These are phyloP conservation scores for Aureobasidium lini DNA, from an alignment of 2,329 filamentous ascomycete species.

Conservation along the genomic window DNA sequence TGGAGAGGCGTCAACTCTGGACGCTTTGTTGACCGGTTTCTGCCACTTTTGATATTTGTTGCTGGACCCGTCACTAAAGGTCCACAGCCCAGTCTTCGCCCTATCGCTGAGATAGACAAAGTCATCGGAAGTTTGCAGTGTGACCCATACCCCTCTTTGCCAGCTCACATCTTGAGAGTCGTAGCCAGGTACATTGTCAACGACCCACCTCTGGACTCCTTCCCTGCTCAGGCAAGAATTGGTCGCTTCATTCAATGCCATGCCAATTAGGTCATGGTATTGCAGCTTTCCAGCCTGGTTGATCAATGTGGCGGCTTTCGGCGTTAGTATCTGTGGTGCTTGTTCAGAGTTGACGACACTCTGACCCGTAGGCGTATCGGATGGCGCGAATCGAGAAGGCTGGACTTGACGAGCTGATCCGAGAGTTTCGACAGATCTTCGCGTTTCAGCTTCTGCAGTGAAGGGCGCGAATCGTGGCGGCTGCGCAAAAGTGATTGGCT, in stretches of 20 bases:
- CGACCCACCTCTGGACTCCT: constrained; percentile 23
- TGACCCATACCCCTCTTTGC: constrained; percentile 7
- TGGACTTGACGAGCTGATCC: neutral
- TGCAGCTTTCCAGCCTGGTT: neutral
- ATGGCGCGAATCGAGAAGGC: no score
- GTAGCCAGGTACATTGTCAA: constrained; percentile 23
- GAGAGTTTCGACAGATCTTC: neutral
- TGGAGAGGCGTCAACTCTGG: neutral
- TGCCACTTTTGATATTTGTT: neutral
- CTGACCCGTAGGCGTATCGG: no score
- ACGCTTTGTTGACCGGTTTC: neutral
- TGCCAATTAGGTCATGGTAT: constrained; percentile 19
- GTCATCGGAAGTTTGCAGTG: constrained; percentile 20
- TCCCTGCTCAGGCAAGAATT: constrained; percentile 18
- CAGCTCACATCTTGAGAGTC: constrained; percentile 16
- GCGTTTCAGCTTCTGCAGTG: neutral
- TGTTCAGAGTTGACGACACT: neutral
- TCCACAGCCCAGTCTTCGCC: neutral
- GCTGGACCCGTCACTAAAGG: neutral
- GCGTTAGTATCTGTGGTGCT: neutral
- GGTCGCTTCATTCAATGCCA: constrained; percentile 24
- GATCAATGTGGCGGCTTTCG: neutral
- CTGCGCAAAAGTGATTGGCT: neutral
- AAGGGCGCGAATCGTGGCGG: neutral
- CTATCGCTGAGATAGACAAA: neutral